These are phyloP conservation scores for Epichloe elymi DNA, from an alignment of 2,329 filamentous ascomycete genomes.

Conservation along the genomic window DNA sequence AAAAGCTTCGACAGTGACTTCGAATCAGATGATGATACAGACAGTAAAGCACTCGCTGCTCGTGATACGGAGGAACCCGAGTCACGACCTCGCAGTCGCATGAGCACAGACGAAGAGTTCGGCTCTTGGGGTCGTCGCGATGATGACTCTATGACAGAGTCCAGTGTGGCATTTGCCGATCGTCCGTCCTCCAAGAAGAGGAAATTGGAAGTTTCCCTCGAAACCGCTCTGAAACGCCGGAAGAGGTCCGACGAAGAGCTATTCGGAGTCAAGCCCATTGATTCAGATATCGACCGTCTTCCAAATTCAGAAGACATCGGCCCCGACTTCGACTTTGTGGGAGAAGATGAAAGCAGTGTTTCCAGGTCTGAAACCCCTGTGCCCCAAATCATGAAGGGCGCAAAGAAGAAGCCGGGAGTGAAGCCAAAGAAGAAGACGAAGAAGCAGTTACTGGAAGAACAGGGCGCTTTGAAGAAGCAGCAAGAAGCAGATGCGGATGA, in stretches of 20 bases:
- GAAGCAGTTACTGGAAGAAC: conserved; percentile 61
- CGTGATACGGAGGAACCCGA: conserved; percentile 78
- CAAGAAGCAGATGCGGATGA: conserved; percentile 31
- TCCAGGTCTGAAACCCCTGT: conserved; percentile 35
- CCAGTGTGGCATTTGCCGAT: conserved; percentile 54
- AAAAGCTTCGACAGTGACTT: conserved; percentile 51
- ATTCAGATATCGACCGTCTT: conserved; percentile 33
- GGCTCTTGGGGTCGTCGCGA: conserved; percentile 35
- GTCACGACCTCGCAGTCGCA: conserved; percentile 65
- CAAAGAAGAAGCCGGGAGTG: conserved; percentile 37
- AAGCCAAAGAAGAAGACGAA: conserved; percentile 66
- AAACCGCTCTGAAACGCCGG: conserved; percentile 61
- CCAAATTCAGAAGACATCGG: conserved; percentile 37
- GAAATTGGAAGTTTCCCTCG: conserved; percentile 54
- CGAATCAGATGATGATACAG: conserved; percentile 77
- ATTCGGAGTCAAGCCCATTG: conserved; percentile 50
- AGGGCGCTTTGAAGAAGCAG: conserved; percentile 44
- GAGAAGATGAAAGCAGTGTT: conserved; percentile 27
- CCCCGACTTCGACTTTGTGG: conserved; percentile 31
- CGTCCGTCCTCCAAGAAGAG: conserved; percentile 48
- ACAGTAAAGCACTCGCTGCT: conserved; percentile 41
- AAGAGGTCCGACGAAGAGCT: conserved; percentile 72
- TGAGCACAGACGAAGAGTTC: conserved; percentile 47
- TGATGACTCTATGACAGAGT: conserved; percentile 58
- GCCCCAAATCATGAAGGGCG: conserved; percentile 28